Evolutionary conservation across 140 eudicot genomes (phyloP), one percentile per base, ranked within the genome.

Genomic region (Ambrosia hybrid): DNA sequence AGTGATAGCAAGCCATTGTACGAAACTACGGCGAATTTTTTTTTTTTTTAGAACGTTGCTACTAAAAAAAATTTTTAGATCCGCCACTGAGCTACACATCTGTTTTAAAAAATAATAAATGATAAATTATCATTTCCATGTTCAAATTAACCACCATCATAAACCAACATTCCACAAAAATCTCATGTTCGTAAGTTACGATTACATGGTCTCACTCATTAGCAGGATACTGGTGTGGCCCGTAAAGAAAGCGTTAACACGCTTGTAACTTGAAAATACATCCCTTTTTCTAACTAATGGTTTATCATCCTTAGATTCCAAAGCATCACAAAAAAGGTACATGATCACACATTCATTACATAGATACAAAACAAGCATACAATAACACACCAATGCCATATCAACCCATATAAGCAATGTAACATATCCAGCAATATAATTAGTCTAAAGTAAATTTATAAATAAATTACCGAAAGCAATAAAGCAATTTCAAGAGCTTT

Each of bases 401-500:
- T 21, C 30, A 21, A 21, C 30, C 30, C 30, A 41, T n/a, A 9
- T 34, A 10, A 30, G 46, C n/a, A 12, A 9, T 10, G 59, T 49
- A n/a, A n/a, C n/a, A n/a, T n/a, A n/a, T n/a, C n/a, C n/a, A n/a
- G n/a, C n/a, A n/a, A n/a, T n/a, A n/a, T n/a, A n/a, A n/a, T n/a
- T n/a, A n/a, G n/a, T n/a, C n/a, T 39, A 16, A 26, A 15, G 21
- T 3, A 37, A 6, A 41, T n/a, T 9, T 3, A 62, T 8, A 37
- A 55, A 56, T 17, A 14, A 70, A 57, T 56, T 88, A 93, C 98
- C 89, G 98, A 87, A 10, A 93, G 72, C 49, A 84, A 69, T 68
- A 88, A 65, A 5, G 98, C 98, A 46, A 93, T 88, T 78, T 93
- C 98, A 73, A 93, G 94, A 33, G 98, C 97, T 69, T 84, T 88